Base-by-base conservation (phyloP, 495 filamentous ascomycete genomes). In the Penicillium egyptiacum region DNA sequence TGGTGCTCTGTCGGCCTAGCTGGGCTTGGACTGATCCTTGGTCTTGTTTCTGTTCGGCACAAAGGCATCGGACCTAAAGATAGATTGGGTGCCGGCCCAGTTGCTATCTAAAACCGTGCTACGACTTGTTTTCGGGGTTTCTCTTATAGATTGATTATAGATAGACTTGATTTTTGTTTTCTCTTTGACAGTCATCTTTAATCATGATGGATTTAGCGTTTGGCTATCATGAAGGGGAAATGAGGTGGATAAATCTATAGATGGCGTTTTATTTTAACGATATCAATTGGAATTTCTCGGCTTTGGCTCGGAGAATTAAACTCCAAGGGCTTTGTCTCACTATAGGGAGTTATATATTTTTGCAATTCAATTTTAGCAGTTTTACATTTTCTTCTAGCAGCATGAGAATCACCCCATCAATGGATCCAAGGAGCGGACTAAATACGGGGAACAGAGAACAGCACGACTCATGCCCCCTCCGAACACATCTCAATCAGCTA, bases 1-100 rank as follows among this genome's bases (percentile, higher is more conserved):
- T 72, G 69, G 69, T 74, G 71, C 31, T 74, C 71, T 12, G 61
- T 65, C 1, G 69, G 67, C 6, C 58, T 74, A 9, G 71, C 69
- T 2, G 71, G 62, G 5, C 47, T 74, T 5, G 71, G 71, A 2
- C 57, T 74, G 5, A 48, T 72, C 5, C 63, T 72, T 41, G 69
- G 63, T 3, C 11, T 72, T 9, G 10, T 72, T 17, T 59, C 65
- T 0, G 71, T 74, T 5, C 53, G 69, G 17, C 46, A 68, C 35
- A 64, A 63, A 41, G 71, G 71, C 2, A 71, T 71, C 22, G 65
- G 65, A 1, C 69, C 71, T 3, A 56, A 63, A 16, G 69, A 74
- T 35, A 51, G 71, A 56, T 45, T 59, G 1, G 69, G 59, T 5
- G 53, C 53, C 10, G 65, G 58, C 8, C 54, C 61, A 0, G 67